A percentile compares a stretch with the other conserved stretches of the same genome.
These are phyloP conservation scores for Turnera subulata DNA, from an alignment of 345 rosid genomes.

Conservation along the genomic window DNA sequence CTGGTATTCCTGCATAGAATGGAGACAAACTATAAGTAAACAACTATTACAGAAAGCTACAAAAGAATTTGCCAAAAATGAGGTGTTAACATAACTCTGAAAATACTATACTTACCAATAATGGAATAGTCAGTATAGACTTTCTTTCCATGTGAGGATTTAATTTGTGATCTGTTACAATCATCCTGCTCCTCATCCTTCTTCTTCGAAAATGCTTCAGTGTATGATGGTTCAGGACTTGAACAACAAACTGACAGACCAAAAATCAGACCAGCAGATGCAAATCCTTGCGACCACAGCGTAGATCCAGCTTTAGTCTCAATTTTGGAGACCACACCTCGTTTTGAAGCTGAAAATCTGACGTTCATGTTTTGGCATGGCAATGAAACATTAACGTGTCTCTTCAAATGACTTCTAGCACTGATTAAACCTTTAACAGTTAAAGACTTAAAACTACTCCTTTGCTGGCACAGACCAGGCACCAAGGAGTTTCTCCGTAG, in stretches of 20 bases:
- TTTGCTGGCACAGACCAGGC: slow-evolving; percentile 24
- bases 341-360: slow-evolving; percentile 45
- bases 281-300: slow-evolving; percentile 42
- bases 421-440: slow-evolving; percentile 33
- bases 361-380: slow-evolving; percentile 30
- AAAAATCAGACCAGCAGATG: slow-evolving; percentile 46
- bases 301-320: slow-evolving; percentile 37
- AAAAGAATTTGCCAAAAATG: no score
- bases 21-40: slow-evolving; percentile 3
- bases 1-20: slow-evolving; percentile 71
- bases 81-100: not conserved
- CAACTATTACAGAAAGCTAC: no score
- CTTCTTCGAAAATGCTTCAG: slow-evolving; percentile 50
- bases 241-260: slow-evolving; percentile 71
- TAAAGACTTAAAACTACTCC: slow-evolving; percentile 29
- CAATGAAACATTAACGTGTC: slow-evolving; percentile 47
- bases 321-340: slow-evolving; percentile 33
- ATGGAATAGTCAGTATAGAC: slow-evolving; percentile 75
- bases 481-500: slow-evolving; percentile 27
- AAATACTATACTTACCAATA: slow-evolving; percentile 49
- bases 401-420: slow-evolving; percentile 28
- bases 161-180: slow-evolving; percentile 24
- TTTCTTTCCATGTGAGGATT: slow-evolving; percentile 61
- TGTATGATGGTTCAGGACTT: slow-evolving; percentile 46
- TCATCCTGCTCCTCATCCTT: slow-evolving; percentile 27